These are phyloP conservation scores for thale cress (Arabidopsis thaliana) DNA, from an alignment of 345 rosid genomes.

Conservation along the genomic window TAIR10.1 NC_003076.8:5850501-5851000, in stretches of 20 bases:
- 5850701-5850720: no score
- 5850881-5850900: neutral
- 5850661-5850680: no score
- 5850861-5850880: neutral
- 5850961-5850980: neutral
- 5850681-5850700: no score
- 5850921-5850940: no score
- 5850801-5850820: neutral
- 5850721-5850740: no score
- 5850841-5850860: neutral
- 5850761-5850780: no score
- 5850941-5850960: neutral
- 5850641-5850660: no score
- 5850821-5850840: neutral
- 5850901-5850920: neutral
- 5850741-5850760: no score
- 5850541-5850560: constrained; percentile 58
- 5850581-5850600: constrained; percentile 50
- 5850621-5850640: no score
- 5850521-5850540: constrained; percentile 49
- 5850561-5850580: constrained; percentile 48
- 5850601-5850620: constrained; percentile 45
- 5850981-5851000: no score
- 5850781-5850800: no score
- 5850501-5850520: constrained; percentile 61